Conservation (phyloP, 768 basidiomycete genomes). For the Lyophyllum decastes region DNA sequence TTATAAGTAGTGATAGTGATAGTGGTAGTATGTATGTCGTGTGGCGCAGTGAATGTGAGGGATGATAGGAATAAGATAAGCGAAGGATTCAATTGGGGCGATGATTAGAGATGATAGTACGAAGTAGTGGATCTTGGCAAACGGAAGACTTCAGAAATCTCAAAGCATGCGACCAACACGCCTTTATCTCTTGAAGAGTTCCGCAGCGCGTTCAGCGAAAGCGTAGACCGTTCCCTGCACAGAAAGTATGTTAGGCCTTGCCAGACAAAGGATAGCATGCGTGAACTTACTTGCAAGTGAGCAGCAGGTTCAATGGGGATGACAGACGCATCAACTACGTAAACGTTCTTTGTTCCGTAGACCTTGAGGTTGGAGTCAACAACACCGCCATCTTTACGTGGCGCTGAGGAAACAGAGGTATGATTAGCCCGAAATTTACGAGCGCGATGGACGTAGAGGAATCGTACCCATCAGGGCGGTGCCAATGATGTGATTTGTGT, state of each 20-base stretch:
- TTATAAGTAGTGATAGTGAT: too few relatives aligned
- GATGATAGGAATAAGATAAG: too few relatives aligned
- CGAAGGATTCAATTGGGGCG: too few relatives aligned
- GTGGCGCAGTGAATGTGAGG: too few relatives aligned
- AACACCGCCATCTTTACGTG: conserved; percentile 26
- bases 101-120: too few relatives aligned
- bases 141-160: too few relatives aligned
- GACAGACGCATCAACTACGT: conserved; percentile 49
- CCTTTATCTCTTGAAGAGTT: background rate
- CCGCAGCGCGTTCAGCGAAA: background rate
- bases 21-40: too few relatives aligned
- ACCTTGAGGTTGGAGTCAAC: conserved; percentile 42
- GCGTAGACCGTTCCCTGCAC: background rate
- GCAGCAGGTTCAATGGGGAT: conserved; percentile 36
- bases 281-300: background rate
- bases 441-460: background rate
- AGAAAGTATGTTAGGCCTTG: background rate
- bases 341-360: conserved; percentile 46
- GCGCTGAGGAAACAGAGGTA: background rate
- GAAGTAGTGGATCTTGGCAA: too few relatives aligned
- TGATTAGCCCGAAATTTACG: background rate
- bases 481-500: conserved; percentile 1
- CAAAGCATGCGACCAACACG: too few relatives aligned
- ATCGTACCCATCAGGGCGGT: background rate
- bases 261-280: background rate